Evolutionary conservation across 1,284 basidiomycete species (phyloP).

Genomic region (Boletus semigastroideus): DNA sequence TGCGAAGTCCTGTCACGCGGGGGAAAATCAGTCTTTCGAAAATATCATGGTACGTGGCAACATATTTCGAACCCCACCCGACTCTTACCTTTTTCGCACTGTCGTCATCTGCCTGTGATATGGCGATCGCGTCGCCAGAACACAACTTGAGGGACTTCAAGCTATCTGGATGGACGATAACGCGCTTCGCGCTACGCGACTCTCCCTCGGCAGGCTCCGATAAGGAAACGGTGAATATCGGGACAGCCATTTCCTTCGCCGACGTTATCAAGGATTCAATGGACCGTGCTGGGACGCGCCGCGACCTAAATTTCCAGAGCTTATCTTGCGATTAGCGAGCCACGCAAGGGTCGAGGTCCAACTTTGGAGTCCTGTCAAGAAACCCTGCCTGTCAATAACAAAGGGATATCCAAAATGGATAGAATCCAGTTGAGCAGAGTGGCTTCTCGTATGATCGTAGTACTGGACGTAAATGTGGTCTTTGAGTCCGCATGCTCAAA

Average conservation of each 20-base stretch:
- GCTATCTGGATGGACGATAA: slow-evolving; percentile 65
- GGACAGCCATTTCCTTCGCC: slow-evolving; percentile 34
- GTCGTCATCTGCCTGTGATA: slow-evolving; percentile 43
- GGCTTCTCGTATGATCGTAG: slow-evolving; percentile 6
- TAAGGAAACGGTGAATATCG: slow-evolving; percentile 45
- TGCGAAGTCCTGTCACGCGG: slow-evolving; percentile 49
- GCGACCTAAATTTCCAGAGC: neutral
- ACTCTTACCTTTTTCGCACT: slow-evolving; percentile 37
- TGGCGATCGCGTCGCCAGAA: slow-evolving; percentile 69
- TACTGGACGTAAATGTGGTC: slow-evolving; percentile 9
- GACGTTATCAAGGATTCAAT: neutral
- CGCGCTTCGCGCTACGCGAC: slow-evolving; percentile 57
- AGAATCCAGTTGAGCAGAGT: neutral
- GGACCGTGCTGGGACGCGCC: neutral
- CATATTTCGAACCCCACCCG: slow-evolving; percentile 12
- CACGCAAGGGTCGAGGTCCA: slow-evolving; percentile 1
- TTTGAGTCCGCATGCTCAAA: slow-evolving; percentile 6
- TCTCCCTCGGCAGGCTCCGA: slow-evolving; percentile 39
- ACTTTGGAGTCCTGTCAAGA: slow-evolving; percentile 7
- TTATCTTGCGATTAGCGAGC: neutral
- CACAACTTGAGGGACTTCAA: slow-evolving; percentile 62
- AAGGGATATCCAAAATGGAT: slow-evolving; percentile 5
- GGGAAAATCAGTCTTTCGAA: slow-evolving; percentile 18
- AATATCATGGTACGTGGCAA: slow-evolving; percentile 1
- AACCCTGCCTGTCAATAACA: neutral